These are phyloP conservation scores for Sequoia sempervirens DNA, from an alignment of 75 land plant species.

Conservation along the genomic window DNA sequence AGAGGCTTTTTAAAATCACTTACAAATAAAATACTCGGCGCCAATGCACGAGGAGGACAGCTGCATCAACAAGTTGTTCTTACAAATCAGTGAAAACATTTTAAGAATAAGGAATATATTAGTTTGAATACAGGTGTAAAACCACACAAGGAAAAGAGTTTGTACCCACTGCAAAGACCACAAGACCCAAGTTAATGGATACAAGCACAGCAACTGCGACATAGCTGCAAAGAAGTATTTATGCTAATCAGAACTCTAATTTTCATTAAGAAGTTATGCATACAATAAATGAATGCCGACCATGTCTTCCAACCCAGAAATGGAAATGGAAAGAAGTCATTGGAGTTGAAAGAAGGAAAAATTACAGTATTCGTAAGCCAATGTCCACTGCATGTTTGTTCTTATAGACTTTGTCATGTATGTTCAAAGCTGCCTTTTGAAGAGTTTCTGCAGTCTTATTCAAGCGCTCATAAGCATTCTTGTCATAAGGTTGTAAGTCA, in stretches of 20 bases:
- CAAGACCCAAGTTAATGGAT: slow-evolving; percentile 26
- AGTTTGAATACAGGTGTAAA: background rate
- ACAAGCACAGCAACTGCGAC: slow-evolving; percentile 20
- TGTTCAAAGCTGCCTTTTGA: slow-evolving; percentile 26
- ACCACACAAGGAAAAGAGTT: background rate
- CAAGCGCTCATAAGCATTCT: slow-evolving; percentile 16
- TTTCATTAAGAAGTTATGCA: background rate
- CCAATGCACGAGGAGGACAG: slow-evolving; percentile 1
- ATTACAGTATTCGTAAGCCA: slow-evolving; percentile 40
- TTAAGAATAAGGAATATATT: background rate
- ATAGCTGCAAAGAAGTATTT: slow-evolving; percentile 28
- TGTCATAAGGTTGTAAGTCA: slow-evolving; percentile 5
- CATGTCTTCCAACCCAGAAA: background rate
- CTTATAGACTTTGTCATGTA: slow-evolving; percentile 33
- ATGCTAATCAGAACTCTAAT: background rate
- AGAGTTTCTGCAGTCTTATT: slow-evolving; percentile 31
- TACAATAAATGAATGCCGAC: background rate
- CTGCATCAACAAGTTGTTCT: background rate
- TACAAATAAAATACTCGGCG: background rate
- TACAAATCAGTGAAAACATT: background rate
- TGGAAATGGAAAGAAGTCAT: background rate
- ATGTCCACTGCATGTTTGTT: slow-evolving; percentile 29
- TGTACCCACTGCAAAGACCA: slow-evolving; percentile 39
- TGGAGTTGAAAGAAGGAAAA: background rate
- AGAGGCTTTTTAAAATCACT: background rate